Percentiles rank a stretch among this genome's conserved stretches.
These are phyloP conservation scores for Aspergillus brunneoviolaceus DNA, from an alignment of 2,329 filamentous ascomycete genomes.

Conservation along the genomic window DNA sequence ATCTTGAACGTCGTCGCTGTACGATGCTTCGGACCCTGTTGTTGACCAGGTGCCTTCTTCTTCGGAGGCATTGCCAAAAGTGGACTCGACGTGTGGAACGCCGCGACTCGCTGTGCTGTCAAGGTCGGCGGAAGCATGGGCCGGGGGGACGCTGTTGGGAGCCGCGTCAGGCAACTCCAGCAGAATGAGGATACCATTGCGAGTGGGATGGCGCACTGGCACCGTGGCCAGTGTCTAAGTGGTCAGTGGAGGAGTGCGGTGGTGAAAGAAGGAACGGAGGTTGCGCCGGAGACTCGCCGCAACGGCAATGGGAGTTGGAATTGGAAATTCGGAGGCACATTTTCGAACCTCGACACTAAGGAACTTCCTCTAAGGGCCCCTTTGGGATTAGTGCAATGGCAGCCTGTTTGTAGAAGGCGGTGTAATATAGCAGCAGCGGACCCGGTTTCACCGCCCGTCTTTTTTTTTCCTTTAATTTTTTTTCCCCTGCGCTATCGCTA, in stretches of 20 bases:
- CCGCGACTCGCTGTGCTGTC: conserved; percentile 47
- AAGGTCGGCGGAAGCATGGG: conserved; percentile 39
- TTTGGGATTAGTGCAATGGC: conserved; percentile 24
- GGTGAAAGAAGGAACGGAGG: conserved; percentile 18
- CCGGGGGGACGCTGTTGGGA: conserved; percentile 40
- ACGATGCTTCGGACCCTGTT: conserved; percentile 34
- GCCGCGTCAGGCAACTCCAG: conserved; percentile 58
- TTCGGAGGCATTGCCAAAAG: conserved; percentile 44
- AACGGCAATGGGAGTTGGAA: conserved; percentile 19
- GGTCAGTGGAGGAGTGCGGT: conserved; percentile 25
- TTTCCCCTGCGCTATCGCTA: conserved; percentile 9
- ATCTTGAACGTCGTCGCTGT: conserved; percentile 43
- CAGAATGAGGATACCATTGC: conserved; percentile 59
- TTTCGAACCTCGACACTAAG: conserved; percentile 22
- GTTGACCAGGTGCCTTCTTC: conserved; percentile 47
- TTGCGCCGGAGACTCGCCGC: conserved; percentile 22
- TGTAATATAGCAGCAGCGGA: conserved; percentile 24
- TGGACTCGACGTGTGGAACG: conserved; percentile 48
- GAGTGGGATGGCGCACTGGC: conserved; percentile 30
- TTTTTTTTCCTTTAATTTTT: conserved; percentile 32
- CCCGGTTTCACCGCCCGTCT: conserved; percentile 23
- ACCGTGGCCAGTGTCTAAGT: conserved; percentile 29
- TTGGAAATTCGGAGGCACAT: conserved; percentile 22
- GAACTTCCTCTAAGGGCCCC: conserved; percentile 19
- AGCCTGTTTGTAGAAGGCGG: conserved; percentile 22